Evolutionary conservation across 768 basidiomycete genomes (phyloP).

Genomic region (Russula sp.): DNA sequence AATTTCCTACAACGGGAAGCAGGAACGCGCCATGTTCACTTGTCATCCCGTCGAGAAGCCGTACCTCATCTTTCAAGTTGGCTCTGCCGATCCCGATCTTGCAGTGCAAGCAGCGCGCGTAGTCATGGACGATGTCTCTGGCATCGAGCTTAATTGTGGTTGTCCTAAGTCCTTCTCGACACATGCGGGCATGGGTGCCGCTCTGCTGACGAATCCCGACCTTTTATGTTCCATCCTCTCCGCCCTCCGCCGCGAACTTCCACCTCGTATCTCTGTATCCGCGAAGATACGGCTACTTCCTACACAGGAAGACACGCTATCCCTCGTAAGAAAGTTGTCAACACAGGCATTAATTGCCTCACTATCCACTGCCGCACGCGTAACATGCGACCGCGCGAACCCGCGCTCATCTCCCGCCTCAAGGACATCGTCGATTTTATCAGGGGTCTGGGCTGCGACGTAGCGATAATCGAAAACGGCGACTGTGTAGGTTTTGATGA

Average conservation of each 20-base stretch:
- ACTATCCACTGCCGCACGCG: slow-evolving; percentile 95
- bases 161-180: slow-evolving; percentile 97
- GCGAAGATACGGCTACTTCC: slow-evolving; percentile 92
- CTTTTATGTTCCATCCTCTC: slow-evolving; percentile 84
- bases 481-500: slow-evolving; percentile 82
- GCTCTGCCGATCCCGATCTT: slow-evolving; percentile 82
- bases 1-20: slow-evolving; percentile 80
- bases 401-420: slow-evolving; percentile 74
- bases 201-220: slow-evolving; percentile 88
- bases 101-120: slow-evolving; percentile 89
- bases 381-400: slow-evolving; percentile 82
- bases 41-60: slow-evolving; percentile 94
- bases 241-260: slow-evolving; percentile 68
- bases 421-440: slow-evolving; percentile 86
- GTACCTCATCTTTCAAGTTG: slow-evolving; percentile 93
- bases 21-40: slow-evolving; percentile 75
- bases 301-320: slow-evolving; percentile 81
- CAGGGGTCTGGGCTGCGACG: slow-evolving; percentile 61
- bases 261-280: slow-evolving; percentile 79
- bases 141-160: slow-evolving; percentile 96
- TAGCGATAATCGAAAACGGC: slow-evolving; percentile 94
- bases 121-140: slow-evolving; percentile 85
- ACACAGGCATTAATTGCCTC: slow-evolving; percentile 83
- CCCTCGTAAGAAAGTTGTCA: slow-evolving; percentile 86
- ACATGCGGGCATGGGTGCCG: slow-evolving; percentile 94